Percentiles rank a stretch among this genome's conserved stretches.
Conservation (phyloP, 1,139 yeast genomes). For the Starmera stellimalicola region DNA sequence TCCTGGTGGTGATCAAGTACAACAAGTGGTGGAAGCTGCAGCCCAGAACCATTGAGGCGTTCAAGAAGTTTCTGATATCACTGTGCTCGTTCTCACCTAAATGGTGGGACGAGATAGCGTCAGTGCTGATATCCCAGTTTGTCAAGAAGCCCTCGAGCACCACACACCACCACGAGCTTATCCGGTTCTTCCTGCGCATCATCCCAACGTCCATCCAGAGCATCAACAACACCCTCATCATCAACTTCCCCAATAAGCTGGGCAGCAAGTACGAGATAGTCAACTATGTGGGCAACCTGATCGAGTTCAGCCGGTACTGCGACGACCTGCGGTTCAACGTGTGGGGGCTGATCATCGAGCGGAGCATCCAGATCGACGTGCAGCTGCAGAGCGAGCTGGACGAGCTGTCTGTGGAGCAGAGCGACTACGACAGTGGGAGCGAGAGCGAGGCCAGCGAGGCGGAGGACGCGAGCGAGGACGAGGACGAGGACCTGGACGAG, state of each 20-base stretch:
- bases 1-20: slow-evolving; percentile 41
- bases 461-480: slow-evolving; percentile 27
- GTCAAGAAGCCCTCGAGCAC: slow-evolving; percentile 24
- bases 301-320: slow-evolving; percentile 55
- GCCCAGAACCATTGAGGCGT: slow-evolving; percentile 34
- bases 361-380: slow-evolving; percentile 82
- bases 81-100: slow-evolving; percentile 81
- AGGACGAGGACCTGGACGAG: slow-evolving; percentile 27
- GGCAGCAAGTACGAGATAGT: slow-evolving; percentile 44
- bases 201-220: slow-evolving; percentile 75
- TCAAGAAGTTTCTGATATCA: slow-evolving; percentile 64
- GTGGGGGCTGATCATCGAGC: slow-evolving; percentile 77
- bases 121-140: slow-evolving; percentile 56
- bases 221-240: slow-evolving; percentile 49
- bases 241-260: slow-evolving; percentile 73
- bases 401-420: slow-evolving; percentile 72
- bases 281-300: slow-evolving; percentile 57
- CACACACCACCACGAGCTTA: slow-evolving; percentile 56
- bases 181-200: slow-evolving; percentile 52
- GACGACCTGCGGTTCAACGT: slow-evolving; percentile 62
- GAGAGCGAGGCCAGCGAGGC: slow-evolving; percentile 61
- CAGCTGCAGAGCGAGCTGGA: slow-evolving; percentile 85
- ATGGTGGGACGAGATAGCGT: slow-evolving; percentile 80
- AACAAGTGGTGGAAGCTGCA: slow-evolving; percentile 49
- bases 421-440: slow-evolving; percentile 55